Percentiles rank a stretch among this genome's conserved stretches.
Conservation (phyloP, 225 moss, liverwort and hornwort genomes). For the Polytrichum formosum region DNA sequence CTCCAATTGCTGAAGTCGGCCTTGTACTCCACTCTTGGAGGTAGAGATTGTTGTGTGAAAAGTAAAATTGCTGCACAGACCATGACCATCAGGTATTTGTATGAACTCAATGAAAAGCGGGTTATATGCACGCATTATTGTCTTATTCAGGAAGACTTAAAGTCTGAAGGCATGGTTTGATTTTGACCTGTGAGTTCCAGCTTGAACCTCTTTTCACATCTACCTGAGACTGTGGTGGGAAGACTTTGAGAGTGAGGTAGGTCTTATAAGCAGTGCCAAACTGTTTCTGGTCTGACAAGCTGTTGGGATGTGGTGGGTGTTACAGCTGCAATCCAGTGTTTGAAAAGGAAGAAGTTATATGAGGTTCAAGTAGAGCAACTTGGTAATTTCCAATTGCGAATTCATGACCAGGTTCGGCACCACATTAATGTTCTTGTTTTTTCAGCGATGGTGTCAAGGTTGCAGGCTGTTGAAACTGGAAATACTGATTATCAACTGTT, state of each 20-base stretch:
- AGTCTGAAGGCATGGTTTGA: conserved; percentile 1
- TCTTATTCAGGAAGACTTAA: no score
- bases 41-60: no score
- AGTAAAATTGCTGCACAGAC: no score
- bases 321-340: conserved; percentile 94
- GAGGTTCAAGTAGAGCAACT: conserved; percentile 96
- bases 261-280: no score
- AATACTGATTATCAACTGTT: not conserved
- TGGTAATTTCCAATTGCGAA: conserved; percentile 92
- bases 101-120: no score
- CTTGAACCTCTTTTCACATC: no score
- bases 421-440: not conserved
- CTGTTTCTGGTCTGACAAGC: not conserved
- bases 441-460: not conserved
- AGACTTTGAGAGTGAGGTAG: no score
- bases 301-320: not conserved
- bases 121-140: no score
- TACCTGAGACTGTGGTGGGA: no score
- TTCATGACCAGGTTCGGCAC: conserved; percentile 81
- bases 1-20: no score
- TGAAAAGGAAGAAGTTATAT: conserved; percentile 94
- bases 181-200: not conserved
- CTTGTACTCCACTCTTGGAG: no score
- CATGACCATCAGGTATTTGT: no score
- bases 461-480: not conserved